A percentile compares a stretch with the other conserved stretches of the same genome.
These are phyloP conservation scores for Anisodus acutangulus DNA, from an alignment of 257 asterid species.

Conservation along the genomic window DNA sequence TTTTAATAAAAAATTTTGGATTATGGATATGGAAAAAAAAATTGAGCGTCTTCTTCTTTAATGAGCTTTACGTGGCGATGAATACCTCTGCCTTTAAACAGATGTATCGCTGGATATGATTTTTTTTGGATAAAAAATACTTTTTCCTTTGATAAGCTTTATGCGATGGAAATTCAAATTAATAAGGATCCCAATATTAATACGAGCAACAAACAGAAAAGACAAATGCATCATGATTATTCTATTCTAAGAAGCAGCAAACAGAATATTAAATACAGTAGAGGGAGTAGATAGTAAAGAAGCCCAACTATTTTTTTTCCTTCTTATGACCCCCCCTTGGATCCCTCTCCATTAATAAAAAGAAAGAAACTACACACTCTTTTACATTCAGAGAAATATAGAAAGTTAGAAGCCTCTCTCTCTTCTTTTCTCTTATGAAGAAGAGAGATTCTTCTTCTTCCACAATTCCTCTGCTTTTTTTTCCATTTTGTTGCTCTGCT, in stretches of 20 bases:
- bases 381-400: constrained; percentile 3
- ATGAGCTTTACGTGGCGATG: neutral
- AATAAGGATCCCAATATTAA: accelerated
- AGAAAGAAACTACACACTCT: constrained; percentile 45
- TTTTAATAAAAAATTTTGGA: no score
- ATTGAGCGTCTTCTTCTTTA: no score
- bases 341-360: constrained; percentile 62
- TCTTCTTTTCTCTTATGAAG: constrained; percentile 10
- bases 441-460: constrained; percentile 6
- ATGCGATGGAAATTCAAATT: no score
- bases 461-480: constrained; percentile 32
- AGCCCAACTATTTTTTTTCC: neutral
- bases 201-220: neutral
- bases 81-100: neutral
- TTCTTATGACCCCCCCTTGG: constrained; percentile 40
- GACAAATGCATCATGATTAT: constrained; percentile 1
- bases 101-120: neutral
- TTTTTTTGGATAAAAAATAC: neutral
- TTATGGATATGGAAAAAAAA: no score
- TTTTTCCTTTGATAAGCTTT: neutral
- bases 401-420: constrained; percentile 14
- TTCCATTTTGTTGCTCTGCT: constrained; percentile 48
- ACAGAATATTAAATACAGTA: constrained; percentile 28
- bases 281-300: neutral
- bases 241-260: constrained; percentile 14